Percentiles rank a stretch among this genome's conserved stretches.
phyloP scores from a whole-genome alignment of 2,329 filamentous ascomycete species.

The Monilinia fructigena region DNA sequence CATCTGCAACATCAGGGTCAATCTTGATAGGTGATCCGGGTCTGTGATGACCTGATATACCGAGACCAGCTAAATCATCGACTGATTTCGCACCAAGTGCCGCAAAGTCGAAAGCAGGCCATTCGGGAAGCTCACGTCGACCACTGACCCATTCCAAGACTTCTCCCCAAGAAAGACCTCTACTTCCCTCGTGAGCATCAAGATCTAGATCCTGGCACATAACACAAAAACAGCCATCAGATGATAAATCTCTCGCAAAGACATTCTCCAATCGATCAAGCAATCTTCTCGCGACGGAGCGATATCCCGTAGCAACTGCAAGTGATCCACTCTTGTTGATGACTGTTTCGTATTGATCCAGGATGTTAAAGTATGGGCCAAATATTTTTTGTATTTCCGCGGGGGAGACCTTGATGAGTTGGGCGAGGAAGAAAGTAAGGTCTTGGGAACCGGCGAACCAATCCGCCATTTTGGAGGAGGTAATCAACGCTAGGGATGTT shows the following conservation, averaged over 20 bases:
- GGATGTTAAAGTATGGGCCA: constrained; percentile 74
- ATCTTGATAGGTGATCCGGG: constrained; percentile 68
- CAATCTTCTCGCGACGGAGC: constrained; percentile 85
- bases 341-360: constrained; percentile 84
- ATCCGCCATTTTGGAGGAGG: constrained; percentile 81
- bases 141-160: constrained; percentile 91
- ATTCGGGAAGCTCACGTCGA: constrained; percentile 77
- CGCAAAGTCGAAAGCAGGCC: constrained; percentile 82
- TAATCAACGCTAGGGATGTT: constrained; percentile 87
- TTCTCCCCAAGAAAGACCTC: constrained; percentile 89
- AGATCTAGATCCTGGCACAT: constrained; percentile 68
- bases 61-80: constrained; percentile 54
- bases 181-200: constrained; percentile 47
- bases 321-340: constrained; percentile 82
- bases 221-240: constrained; percentile 79
- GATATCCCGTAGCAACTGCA: constrained; percentile 91
- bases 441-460: constrained; percentile 70
- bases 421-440: constrained; percentile 61
- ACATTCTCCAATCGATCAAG: constrained; percentile 91
- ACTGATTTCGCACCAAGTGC: constrained; percentile 60
- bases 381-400: constrained; percentile 73
- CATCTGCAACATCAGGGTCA: constrained; percentile 90
- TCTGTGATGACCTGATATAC: constrained; percentile 50
- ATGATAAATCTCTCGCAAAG: constrained; percentile 87
- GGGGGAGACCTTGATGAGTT: constrained; percentile 43